phyloP scores from a whole-genome alignment of 257 asterid genomes.

The Primulina tabacum region DNA sequence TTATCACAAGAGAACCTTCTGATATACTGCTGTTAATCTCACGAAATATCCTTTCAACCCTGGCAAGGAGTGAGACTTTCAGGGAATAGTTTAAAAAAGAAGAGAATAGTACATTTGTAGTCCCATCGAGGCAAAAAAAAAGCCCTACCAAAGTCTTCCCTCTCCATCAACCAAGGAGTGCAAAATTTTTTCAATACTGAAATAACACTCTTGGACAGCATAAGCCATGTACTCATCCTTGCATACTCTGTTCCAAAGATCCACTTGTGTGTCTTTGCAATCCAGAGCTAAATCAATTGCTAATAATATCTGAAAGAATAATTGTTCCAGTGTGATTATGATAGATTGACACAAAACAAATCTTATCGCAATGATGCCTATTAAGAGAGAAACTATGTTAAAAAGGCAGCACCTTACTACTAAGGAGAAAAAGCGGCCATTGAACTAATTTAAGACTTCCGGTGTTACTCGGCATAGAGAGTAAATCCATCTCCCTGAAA shows the following conservation, averaged over 20 bases:
- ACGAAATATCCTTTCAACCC: conserved; percentile 95
- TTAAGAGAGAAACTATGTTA: conserved; percentile 18
- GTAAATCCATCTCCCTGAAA: conserved; percentile 93
- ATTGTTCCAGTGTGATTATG: conserved; percentile 18
- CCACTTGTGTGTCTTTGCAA: conserved; percentile 87
- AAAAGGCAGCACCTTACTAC: conserved; percentile 73
- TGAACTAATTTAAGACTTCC: conserved; percentile 91
- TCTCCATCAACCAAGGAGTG: conserved; percentile 93
- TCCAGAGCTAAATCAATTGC: conserved; percentile 97
- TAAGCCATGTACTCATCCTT: conserved; percentile 98
- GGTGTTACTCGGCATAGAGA: conserved; percentile 92
- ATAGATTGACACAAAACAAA: conserved; percentile 10
- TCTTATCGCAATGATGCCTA: conserved; percentile 15
- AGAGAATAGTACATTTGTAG: conserved; percentile 15
- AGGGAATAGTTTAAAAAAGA: conserved; percentile 6
- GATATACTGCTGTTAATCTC: conserved; percentile 81
- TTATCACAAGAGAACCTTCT: conserved; percentile 79
- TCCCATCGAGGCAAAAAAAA: conserved; percentile 13
- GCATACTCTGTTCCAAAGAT: conserved; percentile 85
- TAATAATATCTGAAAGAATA: conserved; percentile 65
- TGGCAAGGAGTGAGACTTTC: conserved; percentile 25
- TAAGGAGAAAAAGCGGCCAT: conserved; percentile 97
- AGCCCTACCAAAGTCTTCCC: conserved; percentile 78
- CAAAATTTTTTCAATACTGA: conserved; percentile 79
- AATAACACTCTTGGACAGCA: conserved; percentile 95